Conservation (phyloP, 108 stramenopile species). For the Nitzschia sp. region DNA sequence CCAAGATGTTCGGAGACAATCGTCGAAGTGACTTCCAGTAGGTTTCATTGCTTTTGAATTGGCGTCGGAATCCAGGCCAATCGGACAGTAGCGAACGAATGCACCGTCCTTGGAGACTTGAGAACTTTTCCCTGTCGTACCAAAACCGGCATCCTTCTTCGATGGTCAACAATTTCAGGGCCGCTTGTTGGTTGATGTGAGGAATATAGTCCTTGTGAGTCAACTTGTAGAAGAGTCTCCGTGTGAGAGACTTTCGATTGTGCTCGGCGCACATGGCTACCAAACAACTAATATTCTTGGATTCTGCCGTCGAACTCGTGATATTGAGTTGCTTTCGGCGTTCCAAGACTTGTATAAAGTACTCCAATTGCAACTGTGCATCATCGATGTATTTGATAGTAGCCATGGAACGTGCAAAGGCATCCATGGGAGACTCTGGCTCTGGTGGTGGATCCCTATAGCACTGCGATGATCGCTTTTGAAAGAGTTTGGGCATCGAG, state of each 20-base stretch:
- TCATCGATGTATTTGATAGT: constrained; percentile 3
- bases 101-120: constrained; percentile 10
- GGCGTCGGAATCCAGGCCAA: constrained; percentile 9
- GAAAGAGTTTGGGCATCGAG: neutral
- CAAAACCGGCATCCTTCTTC: constrained; percentile 7
- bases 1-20: constrained; percentile 11
- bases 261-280: constrained; percentile 10
- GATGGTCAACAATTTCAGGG: constrained; percentile 10
- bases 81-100: constrained; percentile 20
- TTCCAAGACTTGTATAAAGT: constrained; percentile 2
- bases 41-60: constrained; percentile 5
- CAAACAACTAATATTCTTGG: constrained; percentile 21
- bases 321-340: neutral
- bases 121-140: constrained; percentile 13
- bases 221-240: constrained; percentile 10
- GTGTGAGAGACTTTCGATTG: neutral
- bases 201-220: constrained; percentile 12
- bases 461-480: neutral
- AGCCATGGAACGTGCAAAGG: neutral
- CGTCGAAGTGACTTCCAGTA: constrained; percentile 10
- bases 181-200: constrained; percentile 17
- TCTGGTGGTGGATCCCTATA: too few species aligned
- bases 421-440: neutral
- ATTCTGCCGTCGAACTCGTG: neutral
- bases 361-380: neutral